Base-by-base conservation (phyloP, 2,329 filamentous ascomycete genomes). In the Pseudophaeomoniella oleicola region DNA sequence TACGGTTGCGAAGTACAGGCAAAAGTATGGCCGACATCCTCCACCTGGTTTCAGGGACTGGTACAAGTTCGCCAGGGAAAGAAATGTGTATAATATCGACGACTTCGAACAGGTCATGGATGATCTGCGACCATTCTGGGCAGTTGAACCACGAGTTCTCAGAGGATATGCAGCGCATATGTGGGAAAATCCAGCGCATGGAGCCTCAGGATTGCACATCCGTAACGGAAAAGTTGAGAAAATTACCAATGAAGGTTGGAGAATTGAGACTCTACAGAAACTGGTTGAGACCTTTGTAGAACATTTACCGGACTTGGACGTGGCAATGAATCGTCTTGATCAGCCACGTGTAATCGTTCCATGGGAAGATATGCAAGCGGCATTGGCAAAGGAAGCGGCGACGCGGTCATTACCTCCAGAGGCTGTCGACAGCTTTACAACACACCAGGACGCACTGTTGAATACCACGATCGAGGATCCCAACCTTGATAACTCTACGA, bases 291-390 rank as follows among this genome's bases (percentile, higher is more conserved):
- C 69, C 39, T 70, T 75, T 22, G 64, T 69, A 16, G 50, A 62
- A 11, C 57, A 65, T 35, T 50, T 80, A 15, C 75, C 75, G 3
- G 74, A 80, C 42, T 69, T 80, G 50, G 74, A 79, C 49, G 76
- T 79, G 59, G 69, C 74, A 9, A 71, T 79, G 57, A 79, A 80
- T 48, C 62, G 66, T 36, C 64, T 76, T 55, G 75, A 79, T 50
- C 72, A 80, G 50, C 67, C 75, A 17, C 63, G 75, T 15, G 52
- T 81, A n/a, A 55, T 78, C 18, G 71, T 75, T 3, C 65, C 71
- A 6, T 73, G 66, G 56, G 65, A 78, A 37, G 59, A 68, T 11
- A 65, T 79, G 38, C 59, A 67, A 16, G 56, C 57, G 16, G 56
- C 71, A 34, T 59, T 77, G 6, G 54, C 54, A 5, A 56, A 60